phyloP scores from a whole-genome alignment of 495 filamentous ascomycete species.

The Penicillium simplicissimum region DNA sequence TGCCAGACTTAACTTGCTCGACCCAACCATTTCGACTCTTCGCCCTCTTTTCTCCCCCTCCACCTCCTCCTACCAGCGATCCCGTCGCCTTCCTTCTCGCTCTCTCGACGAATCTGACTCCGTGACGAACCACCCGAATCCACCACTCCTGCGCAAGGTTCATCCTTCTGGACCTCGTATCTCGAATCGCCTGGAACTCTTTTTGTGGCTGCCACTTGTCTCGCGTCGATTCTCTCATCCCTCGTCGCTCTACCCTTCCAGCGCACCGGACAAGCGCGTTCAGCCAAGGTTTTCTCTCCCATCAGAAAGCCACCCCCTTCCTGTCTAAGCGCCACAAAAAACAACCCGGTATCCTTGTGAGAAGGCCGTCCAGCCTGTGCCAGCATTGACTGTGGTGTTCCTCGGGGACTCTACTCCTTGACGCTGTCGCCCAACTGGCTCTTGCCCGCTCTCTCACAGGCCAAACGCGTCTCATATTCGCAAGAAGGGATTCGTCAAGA shows the following conservation, averaged over 20 bases:
- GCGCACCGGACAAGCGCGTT: constrained; percentile 23
- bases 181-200: constrained; percentile 17
- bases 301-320: not conserved
- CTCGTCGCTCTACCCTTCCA: constrained; percentile 18
- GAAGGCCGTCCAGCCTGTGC: not conserved
- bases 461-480: constrained; percentile 17
- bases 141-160: constrained; percentile 17
- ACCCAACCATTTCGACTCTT: constrained; percentile 22
- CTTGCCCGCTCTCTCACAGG: not conserved
- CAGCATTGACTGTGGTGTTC: not conserved
- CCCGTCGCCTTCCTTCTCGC: constrained; percentile 32
- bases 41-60: constrained; percentile 33
- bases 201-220: not conserved
- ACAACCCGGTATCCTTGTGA: not conserved
- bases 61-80: constrained; percentile 32
- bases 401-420: not conserved
- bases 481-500: constrained; percentile 5
- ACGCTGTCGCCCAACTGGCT: not conserved
- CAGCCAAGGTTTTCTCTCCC: constrained; percentile 20
- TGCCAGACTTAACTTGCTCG: constrained; percentile 25
- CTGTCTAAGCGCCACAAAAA: not conserved
- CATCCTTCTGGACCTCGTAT: constrained; percentile 19
- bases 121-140: constrained; percentile 7
- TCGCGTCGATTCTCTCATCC: constrained; percentile 2
- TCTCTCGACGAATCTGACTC: constrained; percentile 25